A percentile compares a stretch with the other conserved stretches of the same genome.
Evolutionary conservation across 2,329 filamentous ascomycete genomes (phyloP).

Genomic region (Stachybotrys elegans): DNA sequence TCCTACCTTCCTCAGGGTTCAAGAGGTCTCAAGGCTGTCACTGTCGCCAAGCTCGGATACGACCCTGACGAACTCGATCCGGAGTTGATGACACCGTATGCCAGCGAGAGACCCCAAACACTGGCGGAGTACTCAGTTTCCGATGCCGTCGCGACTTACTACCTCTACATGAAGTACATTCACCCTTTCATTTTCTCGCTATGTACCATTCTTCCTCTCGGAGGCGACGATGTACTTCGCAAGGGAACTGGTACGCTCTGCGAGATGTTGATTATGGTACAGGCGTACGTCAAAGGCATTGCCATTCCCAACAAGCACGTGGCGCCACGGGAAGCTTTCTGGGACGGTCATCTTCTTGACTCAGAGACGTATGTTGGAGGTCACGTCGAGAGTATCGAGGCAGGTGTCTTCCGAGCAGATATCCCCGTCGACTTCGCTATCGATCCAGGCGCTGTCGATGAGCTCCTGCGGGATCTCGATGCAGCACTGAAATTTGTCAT

Average conservation of each 20-base stretch:
- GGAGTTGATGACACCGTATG: slow-evolving; percentile 93
- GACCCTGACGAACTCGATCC: slow-evolving; percentile 97
- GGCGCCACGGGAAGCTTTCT: slow-evolving; percentile 86
- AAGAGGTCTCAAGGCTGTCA: slow-evolving; percentile 94
- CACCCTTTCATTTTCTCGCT: slow-evolving; percentile 99
- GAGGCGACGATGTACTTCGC: slow-evolving; percentile 84
- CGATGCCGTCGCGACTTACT: slow-evolving; percentile 97
- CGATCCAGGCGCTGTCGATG: slow-evolving; percentile 84
- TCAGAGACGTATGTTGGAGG: slow-evolving; percentile 98
- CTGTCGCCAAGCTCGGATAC: slow-evolving; percentile 95
- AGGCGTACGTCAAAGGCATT: slow-evolving; percentile 89
- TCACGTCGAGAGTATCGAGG: slow-evolving; percentile 98
- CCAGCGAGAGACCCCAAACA: slow-evolving; percentile 84
- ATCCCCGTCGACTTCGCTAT: slow-evolving; percentile 92
- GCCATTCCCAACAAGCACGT: slow-evolving; percentile 95
- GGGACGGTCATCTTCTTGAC: slow-evolving; percentile 92
- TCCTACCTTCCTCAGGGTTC: slow-evolving; percentile 96
- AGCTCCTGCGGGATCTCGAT: slow-evolving; percentile 81
- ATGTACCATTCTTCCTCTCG: slow-evolving; percentile 91
- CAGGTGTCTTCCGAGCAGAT: slow-evolving; percentile 91
- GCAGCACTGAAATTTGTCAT: slow-evolving; percentile 85
- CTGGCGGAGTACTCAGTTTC: slow-evolving; percentile 98
- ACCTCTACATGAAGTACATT: slow-evolving; percentile 99
- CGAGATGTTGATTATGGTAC: slow-evolving; percentile 98
- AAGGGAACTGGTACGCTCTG: slow-evolving; percentile 98